These are phyloP conservation scores for Theileria equi DNA, from an alignment of 169 alveolate genomes.

Conservation along the genomic window DNA sequence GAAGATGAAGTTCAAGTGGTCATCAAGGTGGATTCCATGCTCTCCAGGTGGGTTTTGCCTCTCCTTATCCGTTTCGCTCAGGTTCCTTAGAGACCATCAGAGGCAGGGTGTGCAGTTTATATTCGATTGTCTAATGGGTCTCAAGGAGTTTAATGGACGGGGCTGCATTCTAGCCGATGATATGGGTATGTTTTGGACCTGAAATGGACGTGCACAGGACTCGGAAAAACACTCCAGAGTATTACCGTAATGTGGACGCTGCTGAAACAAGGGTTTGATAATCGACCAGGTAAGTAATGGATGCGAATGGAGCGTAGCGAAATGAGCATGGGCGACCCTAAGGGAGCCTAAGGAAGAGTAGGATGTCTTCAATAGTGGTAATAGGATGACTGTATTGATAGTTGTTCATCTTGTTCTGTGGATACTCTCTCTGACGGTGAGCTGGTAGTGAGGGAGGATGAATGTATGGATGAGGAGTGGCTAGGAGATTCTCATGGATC, in stretches of 20 bases:
- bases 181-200: slow-evolving; percentile 73
- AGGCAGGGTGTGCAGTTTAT: slow-evolving; percentile 87
- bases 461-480: no score
- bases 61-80: background rate
- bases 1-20: slow-evolving; percentile 54
- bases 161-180: slow-evolving; percentile 91
- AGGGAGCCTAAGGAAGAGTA: no score
- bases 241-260: slow-evolving; percentile 86
- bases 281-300: slow-evolving; percentile 66
- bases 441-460: no score
- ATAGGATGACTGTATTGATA: no score
- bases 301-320: background rate
- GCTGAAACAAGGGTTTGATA: slow-evolving; percentile 81
- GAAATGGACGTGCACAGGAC: slow-evolving; percentile 43
- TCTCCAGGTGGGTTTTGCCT: slow-evolving; percentile 58
- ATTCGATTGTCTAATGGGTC: slow-evolving; percentile 88
- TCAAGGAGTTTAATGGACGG: slow-evolving; percentile 81
- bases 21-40: slow-evolving; percentile 75
- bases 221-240: slow-evolving; percentile 88
- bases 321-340: no score
- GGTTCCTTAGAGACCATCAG: slow-evolving; percentile 80
- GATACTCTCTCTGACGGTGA: no score
- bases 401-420: no score
- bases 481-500: no score
- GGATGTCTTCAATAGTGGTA: no score